Percentiles rank a stretch among this genome's conserved stretches.
phyloP scores from a whole-genome alignment of 768 basidiomycete genomes.

The Hericium rajendrae region DNA sequence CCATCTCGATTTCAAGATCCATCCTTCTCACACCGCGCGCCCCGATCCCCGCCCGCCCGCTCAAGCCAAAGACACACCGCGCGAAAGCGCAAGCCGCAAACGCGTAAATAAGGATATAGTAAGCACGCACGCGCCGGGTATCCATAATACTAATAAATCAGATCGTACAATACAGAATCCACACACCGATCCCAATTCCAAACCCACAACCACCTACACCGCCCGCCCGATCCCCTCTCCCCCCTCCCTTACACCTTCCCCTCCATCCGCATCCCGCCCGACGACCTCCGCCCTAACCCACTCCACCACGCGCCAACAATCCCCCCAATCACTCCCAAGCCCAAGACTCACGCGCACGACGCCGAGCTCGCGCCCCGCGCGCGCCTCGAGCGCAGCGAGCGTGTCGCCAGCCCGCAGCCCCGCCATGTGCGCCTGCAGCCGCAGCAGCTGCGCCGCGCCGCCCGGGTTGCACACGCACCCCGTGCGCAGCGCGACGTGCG shows the following conservation, averaged over 20 bases:
- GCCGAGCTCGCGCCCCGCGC: constrained; percentile 59
- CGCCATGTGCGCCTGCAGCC: constrained; percentile 56
- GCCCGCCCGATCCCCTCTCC: not conserved
- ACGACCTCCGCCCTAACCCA: constrained; percentile 14
- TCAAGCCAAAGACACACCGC: too few relatives aligned
- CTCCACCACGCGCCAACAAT: constrained; percentile 36
- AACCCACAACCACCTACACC: not conserved
- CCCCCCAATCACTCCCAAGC: constrained; percentile 68
- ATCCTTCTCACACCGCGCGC: too few relatives aligned
- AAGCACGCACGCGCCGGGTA: too few relatives aligned
- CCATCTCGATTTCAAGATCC: too few relatives aligned
- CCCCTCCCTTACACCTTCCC: too few relatives aligned
- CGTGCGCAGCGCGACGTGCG: constrained; percentile 61
- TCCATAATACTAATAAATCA: too few relatives aligned
- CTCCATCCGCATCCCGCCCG: not conserved
- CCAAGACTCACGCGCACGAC: constrained; percentile 74
- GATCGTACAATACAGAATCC: too few relatives aligned
- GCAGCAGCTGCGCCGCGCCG: constrained; percentile 63
- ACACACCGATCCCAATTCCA: not conserved
- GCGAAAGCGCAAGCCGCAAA: too few relatives aligned
- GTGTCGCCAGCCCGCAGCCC: constrained; percentile 49
- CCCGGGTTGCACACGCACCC: constrained; percentile 89
- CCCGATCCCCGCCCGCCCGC: too few relatives aligned
- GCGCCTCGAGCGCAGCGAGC: constrained; percentile 47
- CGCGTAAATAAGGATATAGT: too few relatives aligned